phyloP scores from a whole-genome alignment of 2,329 filamentous ascomycete species.

The Calonectria pauciramosa region DNA sequence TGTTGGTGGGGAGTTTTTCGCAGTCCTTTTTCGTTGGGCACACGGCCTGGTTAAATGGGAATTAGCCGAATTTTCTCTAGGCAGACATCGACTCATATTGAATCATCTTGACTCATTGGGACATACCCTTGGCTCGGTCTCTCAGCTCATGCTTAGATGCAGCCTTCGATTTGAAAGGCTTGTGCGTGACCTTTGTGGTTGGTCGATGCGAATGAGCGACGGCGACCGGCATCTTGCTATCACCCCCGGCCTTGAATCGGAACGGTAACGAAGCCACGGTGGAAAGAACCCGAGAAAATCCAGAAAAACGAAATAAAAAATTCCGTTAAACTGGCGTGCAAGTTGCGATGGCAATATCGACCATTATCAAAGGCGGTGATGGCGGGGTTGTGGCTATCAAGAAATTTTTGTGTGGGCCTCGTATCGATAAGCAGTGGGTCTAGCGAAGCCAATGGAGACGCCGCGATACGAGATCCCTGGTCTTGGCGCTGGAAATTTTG shows the following conservation, averaged over 20 bases:
- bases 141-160: conserved; percentile 89
- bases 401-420: conserved; percentile 53
- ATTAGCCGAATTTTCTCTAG: conserved; percentile 8
- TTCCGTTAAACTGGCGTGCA: conserved; percentile 24
- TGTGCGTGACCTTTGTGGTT: conserved; percentile 90
- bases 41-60: conserved; percentile 73
- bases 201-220: conserved; percentile 89
- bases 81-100: neutral
- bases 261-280: conserved; percentile 82
- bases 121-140: conserved; percentile 84
- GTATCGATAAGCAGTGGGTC: conserved; percentile 52
- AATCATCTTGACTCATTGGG: neutral
- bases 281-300: conserved; percentile 36
- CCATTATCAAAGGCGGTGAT: conserved; percentile 47
- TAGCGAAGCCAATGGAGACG: conserved; percentile 40
- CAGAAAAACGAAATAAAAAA: conserved; percentile 19
- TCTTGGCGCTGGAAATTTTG: conserved; percentile 52
- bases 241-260: conserved; percentile 86
- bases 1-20: conserved; percentile 95
- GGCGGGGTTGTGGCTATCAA: conserved; percentile 56
- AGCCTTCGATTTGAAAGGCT: conserved; percentile 93
- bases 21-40: conserved; percentile 78
- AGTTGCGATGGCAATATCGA: conserved; percentile 45
- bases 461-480: conserved; percentile 43
- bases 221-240: conserved; percentile 80